phyloP scores from a whole-genome alignment of 1,284 basidiomycete genomes.

The Microbotryum silenes-acaulis region DNA sequence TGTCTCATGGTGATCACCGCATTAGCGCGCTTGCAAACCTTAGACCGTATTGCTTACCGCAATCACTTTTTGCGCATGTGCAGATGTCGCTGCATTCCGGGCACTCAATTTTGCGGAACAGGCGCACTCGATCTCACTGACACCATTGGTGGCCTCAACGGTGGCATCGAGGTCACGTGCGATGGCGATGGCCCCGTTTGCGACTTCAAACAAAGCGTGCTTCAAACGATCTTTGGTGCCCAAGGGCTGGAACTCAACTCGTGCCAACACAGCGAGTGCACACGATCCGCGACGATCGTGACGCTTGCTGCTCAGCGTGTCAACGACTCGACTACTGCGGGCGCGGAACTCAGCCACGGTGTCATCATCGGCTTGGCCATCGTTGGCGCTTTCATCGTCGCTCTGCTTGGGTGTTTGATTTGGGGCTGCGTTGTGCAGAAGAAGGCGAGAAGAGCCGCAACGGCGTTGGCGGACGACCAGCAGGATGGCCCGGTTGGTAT shows the following conservation, averaged over 20 bases:
- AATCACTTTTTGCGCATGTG: conserved; percentile 44
- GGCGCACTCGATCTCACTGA: conserved; percentile 49
- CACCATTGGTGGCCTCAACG: conserved; percentile 53
- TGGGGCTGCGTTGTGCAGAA: conserved; percentile 58
- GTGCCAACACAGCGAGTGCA: conserved; percentile 78
- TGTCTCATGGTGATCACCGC: too few relatives aligned
- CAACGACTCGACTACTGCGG: conserved; percentile 23
- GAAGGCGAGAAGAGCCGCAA: conserved; percentile 56
- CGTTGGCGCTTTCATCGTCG: conserved; percentile 57
- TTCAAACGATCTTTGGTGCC: conserved; percentile 62
- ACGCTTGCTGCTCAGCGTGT: conserved; percentile 38
- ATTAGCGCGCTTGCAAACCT: too few relatives aligned
- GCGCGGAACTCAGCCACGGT: conserved; percentile 54
- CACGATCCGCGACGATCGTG: conserved; percentile 67
- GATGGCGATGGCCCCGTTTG: conserved; percentile 52
- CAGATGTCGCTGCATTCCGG: conserved; percentile 51
- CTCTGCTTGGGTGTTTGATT: conserved; percentile 53
- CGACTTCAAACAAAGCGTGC: conserved; percentile 61
- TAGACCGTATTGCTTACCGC: background rate
- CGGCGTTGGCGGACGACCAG: conserved; percentile 39
- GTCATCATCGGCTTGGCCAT: conserved; percentile 81
- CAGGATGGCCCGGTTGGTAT: conserved; percentile 48
- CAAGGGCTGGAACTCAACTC: conserved; percentile 59
- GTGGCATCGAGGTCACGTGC: conserved; percentile 55
- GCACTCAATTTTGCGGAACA: conserved; percentile 66